These are phyloP conservation scores for Artemisia argyi DNA, from an alignment of 129 eudicot genomes.

Conservation along the genomic window DNA sequence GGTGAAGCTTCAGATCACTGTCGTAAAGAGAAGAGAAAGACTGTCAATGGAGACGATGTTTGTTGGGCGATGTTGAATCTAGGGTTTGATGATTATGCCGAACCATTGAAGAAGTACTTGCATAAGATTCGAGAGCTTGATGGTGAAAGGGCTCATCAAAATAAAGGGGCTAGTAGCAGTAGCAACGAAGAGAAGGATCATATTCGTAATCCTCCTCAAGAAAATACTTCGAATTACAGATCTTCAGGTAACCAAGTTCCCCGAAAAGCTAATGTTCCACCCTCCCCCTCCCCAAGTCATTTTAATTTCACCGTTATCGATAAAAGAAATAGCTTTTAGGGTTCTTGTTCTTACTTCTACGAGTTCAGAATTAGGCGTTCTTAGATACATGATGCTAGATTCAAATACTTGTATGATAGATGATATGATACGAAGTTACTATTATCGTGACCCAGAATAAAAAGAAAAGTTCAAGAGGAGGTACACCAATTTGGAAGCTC, in stretches of 20 bases:
- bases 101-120: slow-evolving; percentile 63
- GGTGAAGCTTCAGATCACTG: slow-evolving; percentile 93
- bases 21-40: slow-evolving; percentile 81
- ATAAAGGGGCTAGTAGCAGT: slow-evolving; percentile 34
- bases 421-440: slow-evolving; percentile 6
- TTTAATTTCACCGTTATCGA: slow-evolving; percentile 35
- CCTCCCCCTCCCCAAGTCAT: slow-evolving; percentile 34
- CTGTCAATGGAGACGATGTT: slow-evolving; percentile 89
- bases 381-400: slow-evolving; percentile 9
- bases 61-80: slow-evolving; percentile 81
- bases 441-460: slow-evolving; percentile 21
- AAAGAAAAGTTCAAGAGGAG: slow-evolving; percentile 7
- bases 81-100: slow-evolving; percentile 77
- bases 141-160: slow-evolving; percentile 54
- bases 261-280: slow-evolving; percentile 21
- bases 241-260: slow-evolving; percentile 34
- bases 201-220: slow-evolving; percentile 19
- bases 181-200: slow-evolving; percentile 44
- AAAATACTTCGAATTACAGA: slow-evolving; percentile 32
- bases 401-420: slow-evolving; percentile 29
- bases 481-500: slow-evolving; percentile 6
- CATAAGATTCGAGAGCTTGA: slow-evolving; percentile 61
- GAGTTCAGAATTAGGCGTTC: slow-evolving; percentile 22
- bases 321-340: slow-evolving; percentile 39
- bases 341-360: background rate